Base-by-base conservation (phyloP, 73 alveolate genomes). In the Symbiodinium natans region DNA sequence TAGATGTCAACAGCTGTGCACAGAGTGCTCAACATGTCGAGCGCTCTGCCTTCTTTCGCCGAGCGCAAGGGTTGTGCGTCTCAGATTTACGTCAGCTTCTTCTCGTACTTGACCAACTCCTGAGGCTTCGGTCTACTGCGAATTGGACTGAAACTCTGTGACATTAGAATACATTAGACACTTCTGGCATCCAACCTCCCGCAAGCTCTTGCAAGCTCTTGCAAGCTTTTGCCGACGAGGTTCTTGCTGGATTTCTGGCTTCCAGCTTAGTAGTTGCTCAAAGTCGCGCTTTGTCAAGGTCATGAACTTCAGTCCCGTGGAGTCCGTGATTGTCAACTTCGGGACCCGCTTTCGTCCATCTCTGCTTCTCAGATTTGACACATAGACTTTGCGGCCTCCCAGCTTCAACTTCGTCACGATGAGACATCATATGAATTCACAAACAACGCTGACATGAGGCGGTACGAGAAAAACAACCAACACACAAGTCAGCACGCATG, bases 261-360 rank as follows among this genome's bases (percentile, higher is more conserved):
- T 90, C 97, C 97, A 73, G 39, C 80, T 90, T 80, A 90, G 68
- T 41, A 90, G 41, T 54, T 90, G 88, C 56, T 90, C 97, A 40
- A 90, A 41, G 88, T 90, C 97, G 19, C 52, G 48, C 80, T 90
- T 90, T 38, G 89, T 90, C 80, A 90, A 41, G n/a, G 97, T 90
- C 89, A 90, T 71, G 77, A 84, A 40, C 97, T 29, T 68, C 36
- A 6, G 52, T 29, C 97, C 97, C 1, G 40, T 42, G 89, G 97
- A 90, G 54, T 90, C 97, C 88, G 80, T 3, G 52, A 90, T 71
- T 38, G 97, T 90, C 54, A 90, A 42, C 54, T 90, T 90, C 21
- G 97, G 97, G 46, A 90, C 89, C 29, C 74, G 97, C 77, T 21
- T 29, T 13, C 97, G 41, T 4, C 97, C 97, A 41, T 90, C 97